A percentile compares a stretch with the other conserved stretches of the same genome.
Evolutionary conservation across 192 early-diverging fungal genomes (phyloP).

Genomic region (Coemansia brasiliensis): DNA sequence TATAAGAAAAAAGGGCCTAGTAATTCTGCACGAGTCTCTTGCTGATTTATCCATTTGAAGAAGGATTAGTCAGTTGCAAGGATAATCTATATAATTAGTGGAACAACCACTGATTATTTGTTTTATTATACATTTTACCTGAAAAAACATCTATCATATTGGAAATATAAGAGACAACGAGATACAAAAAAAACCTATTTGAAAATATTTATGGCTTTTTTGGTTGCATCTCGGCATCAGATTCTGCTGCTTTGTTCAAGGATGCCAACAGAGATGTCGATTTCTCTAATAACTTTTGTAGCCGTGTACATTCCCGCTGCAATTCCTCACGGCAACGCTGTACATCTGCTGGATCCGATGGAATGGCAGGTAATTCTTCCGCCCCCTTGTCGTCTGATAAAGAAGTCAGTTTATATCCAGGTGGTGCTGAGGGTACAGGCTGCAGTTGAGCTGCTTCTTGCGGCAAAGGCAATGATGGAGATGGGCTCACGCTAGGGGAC

Average conservation of each 20-base stretch:
- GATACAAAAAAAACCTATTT: too few relatives aligned
- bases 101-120: too few relatives aligned
- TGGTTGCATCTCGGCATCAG: too few relatives aligned
- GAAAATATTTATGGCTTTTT: too few relatives aligned
- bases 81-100: too few relatives aligned
- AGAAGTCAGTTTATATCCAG: background rate
- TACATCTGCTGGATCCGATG: conserved; percentile 22
- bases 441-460: background rate
- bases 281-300: conserved; percentile 34
- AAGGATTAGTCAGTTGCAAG: too few relatives aligned
- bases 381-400: background rate
- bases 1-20: too few relatives aligned
- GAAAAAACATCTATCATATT: too few relatives aligned
- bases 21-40: too few relatives aligned
- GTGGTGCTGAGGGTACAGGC: conserved; percentile 14
- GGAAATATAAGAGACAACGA: too few relatives aligned
- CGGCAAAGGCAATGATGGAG: background rate
- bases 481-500: background rate
- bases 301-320: conserved; percentile 40
- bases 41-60: too few relatives aligned
- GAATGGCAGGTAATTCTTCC: background rate
- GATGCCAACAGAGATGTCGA: conserved; percentile 41
- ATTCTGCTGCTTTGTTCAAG: conserved; percentile 17
- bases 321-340: conserved; percentile 36
- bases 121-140: too few relatives aligned